phyloP scores from a whole-genome alignment of 192 early-diverging fungal genomes.

The Entomortierella beljakovae region DNA sequence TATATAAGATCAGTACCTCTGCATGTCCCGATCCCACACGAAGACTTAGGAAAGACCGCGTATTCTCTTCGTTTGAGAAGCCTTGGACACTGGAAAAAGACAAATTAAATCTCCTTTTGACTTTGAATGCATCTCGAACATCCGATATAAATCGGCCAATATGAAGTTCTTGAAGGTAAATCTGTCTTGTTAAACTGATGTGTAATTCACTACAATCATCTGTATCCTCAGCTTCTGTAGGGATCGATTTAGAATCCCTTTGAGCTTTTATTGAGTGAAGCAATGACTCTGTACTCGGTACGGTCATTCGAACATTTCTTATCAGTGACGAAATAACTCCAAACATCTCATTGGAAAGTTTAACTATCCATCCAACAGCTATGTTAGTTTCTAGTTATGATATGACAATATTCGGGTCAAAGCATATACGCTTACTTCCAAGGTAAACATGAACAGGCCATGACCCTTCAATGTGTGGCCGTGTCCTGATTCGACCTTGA shows the following conservation, averaged over 20 bases:
- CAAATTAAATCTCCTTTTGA: conserved; percentile 27
- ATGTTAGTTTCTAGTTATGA: not conserved
- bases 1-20: conserved; percentile 10
- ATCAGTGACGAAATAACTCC: conserved; percentile 24
- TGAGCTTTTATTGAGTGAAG: conserved; percentile 25
- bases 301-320: conserved; percentile 10
- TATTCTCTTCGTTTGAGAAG: conserved; percentile 42
- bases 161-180: conserved; percentile 43
- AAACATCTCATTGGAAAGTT: conserved; percentile 37
- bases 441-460: conserved; percentile 54
- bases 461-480: conserved; percentile 37
- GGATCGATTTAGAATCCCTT: not conserved
- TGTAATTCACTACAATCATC: conserved; percentile 36
- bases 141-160: conserved; percentile 32
- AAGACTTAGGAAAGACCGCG: conserved; percentile 44
- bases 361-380: conserved; percentile 3
- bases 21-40: conserved; percentile 43
- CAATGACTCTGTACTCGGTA: conserved; percentile 20
- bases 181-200: conserved; percentile 37
- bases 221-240: conserved; percentile 18
- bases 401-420: too few species aligned
- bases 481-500: conserved; percentile 19
- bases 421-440: conserved; percentile 19
- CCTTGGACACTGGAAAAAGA: conserved; percentile 39
- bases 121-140: conserved; percentile 29